These are phyloP conservation scores for Geotrichum restrictum DNA, from an alignment of 1,139 yeast genomes.

Conservation along the genomic window DNA sequence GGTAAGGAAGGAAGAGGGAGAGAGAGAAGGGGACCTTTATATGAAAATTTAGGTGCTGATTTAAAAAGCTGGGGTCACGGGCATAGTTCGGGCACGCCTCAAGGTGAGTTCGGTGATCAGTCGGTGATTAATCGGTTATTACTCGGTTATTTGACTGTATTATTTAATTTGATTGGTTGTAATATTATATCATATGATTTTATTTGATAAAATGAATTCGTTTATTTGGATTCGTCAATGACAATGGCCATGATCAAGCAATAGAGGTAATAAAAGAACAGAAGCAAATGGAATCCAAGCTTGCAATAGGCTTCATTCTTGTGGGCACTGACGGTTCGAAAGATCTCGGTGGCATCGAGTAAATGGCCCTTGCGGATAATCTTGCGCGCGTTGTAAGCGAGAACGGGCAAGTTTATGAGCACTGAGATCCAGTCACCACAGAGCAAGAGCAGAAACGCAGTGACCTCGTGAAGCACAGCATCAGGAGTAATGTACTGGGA, in stretches of 20 bases:
- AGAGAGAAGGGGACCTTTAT: neutral
- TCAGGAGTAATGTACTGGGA: conserved; percentile 69
- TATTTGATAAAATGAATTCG: neutral
- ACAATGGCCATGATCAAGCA: conserved; percentile 60
- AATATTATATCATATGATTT: too few species aligned
- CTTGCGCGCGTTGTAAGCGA: conserved; percentile 75
- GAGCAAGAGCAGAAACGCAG: conserved; percentile 62
- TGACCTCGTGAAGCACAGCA: conserved; percentile 70
- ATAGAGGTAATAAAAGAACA: conserved; percentile 89
- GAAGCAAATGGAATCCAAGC: conserved; percentile 77
- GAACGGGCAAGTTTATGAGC: conserved; percentile 70
- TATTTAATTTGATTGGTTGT: neutral
- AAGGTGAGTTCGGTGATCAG: too few species aligned
- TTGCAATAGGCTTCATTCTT: conserved; percentile 84
- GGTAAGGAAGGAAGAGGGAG: neutral
- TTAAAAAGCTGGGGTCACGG: conserved; percentile 9
- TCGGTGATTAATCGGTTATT: conserved; percentile 2
- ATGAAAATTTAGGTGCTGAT: neutral
- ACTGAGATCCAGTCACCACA: conserved; percentile 91
- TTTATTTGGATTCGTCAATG: conserved; percentile 11
- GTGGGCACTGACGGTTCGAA: conserved; percentile 82
- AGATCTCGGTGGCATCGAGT: conserved; percentile 91
- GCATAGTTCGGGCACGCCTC: conserved; percentile 10
- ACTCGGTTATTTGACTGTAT: conserved; percentile 2
- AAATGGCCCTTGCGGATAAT: conserved; percentile 63